These are phyloP conservation scores for Fomitopsis palustris DNA, from an alignment of 1,284 basidiomycete genomes.

Conservation along the genomic window DNA sequence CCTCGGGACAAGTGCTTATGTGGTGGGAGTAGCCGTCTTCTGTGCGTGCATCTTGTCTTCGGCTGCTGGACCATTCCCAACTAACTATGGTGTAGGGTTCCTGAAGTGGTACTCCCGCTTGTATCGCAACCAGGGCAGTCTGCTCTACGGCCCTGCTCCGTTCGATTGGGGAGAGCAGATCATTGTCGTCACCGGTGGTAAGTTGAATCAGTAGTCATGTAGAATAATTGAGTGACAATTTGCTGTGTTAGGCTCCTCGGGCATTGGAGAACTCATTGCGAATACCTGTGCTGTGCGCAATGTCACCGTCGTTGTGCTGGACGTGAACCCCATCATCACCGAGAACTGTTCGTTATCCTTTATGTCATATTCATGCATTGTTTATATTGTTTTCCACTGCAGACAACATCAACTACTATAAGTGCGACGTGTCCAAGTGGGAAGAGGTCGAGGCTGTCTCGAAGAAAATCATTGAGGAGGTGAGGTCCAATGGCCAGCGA, in stretches of 20 bases:
- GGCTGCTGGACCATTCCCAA: too few species aligned
- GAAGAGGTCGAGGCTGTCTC: slow-evolving; percentile 74
- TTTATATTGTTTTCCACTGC: background rate
- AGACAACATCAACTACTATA: slow-evolving; percentile 81
- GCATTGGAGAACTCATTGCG: slow-evolving; percentile 83
- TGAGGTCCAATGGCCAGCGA: too few species aligned
- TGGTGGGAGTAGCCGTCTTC: slow-evolving; percentile 50
- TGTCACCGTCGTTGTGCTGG: slow-evolving; percentile 83
- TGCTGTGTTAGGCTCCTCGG: slow-evolving; percentile 66
- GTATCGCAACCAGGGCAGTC: slow-evolving; percentile 69
- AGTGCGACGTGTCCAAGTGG: slow-evolving; percentile 89
- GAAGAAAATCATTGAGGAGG: slow-evolving; percentile 72
- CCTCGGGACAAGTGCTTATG: slow-evolving; percentile 49
- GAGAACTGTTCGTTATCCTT: slow-evolving; percentile 58
- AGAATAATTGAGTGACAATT: background rate
- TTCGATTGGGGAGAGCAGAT: slow-evolving; percentile 85
- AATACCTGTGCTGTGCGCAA: slow-evolving; percentile 79
- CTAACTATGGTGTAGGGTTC: slow-evolving; percentile 46
- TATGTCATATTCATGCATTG: too few species aligned
- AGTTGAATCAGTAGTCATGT: background rate
- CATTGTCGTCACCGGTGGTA: slow-evolving; percentile 87
- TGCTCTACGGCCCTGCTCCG: slow-evolving; percentile 53
- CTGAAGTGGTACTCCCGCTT: slow-evolving; percentile 65
- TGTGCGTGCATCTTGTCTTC: too few species aligned
- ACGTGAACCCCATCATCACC: slow-evolving; percentile 71